Percentiles rank a stretch among this genome's conserved stretches.
These are phyloP conservation scores for Ophiostoma tasmaniense DNA, from an alignment of 2,329 filamentous ascomycete species.

Conservation along the genomic window DNA sequence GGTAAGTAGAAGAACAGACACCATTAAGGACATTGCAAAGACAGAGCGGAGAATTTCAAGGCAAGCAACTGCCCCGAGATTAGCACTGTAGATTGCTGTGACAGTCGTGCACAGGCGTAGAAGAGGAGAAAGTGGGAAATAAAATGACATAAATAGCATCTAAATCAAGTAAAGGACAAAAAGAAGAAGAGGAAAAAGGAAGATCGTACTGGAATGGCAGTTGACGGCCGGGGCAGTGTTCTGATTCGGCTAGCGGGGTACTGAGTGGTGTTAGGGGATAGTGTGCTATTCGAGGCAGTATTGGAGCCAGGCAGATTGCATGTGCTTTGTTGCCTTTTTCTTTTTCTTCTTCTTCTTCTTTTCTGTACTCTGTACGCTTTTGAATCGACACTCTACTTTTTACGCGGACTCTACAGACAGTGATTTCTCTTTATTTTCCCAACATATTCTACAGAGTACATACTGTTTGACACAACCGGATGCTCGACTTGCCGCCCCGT, in stretches of 20 bases:
- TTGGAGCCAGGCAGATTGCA: too few relatives aligned
- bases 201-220: not conserved
- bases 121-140: not conserved
- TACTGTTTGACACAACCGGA: not conserved
- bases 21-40: not conserved
- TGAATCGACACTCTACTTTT: too few relatives aligned
- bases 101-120: not conserved
- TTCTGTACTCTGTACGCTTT: too few relatives aligned
- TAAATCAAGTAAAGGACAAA: not conserved
- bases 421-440: not conserved
- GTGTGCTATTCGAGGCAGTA: not conserved
- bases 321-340: too few relatives aligned
- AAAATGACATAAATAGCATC: not conserved
- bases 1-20: not conserved
- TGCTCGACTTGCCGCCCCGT: not conserved
- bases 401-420: too few relatives aligned
- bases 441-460: too few relatives aligned
- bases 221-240: not conserved
- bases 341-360: too few relatives aligned
- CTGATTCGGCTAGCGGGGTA: not conserved
- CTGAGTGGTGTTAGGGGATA: not conserved
- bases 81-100: not conserved
- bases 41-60: not conserved
- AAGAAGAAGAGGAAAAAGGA: slow-evolving; percentile 16
- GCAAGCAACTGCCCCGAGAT: not conserved